These are phyloP conservation scores for Ziziphus jujuba DNA, from an alignment of 306 rosid species.

Conservation along the genomic window DNA sequence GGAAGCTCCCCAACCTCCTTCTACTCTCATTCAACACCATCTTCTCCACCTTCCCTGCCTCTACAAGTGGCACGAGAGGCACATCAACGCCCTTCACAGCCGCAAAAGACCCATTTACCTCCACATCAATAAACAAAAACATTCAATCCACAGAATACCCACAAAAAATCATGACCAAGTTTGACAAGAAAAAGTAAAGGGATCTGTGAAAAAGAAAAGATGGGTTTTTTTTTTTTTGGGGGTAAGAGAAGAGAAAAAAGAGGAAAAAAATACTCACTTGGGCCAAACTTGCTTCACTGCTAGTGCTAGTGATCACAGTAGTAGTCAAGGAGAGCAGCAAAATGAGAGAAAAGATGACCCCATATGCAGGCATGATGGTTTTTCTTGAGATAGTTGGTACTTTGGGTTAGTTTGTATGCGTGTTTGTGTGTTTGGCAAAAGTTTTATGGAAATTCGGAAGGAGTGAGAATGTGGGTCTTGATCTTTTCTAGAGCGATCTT, in stretches of 20 bases:
- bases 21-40: conserved; percentile 81
- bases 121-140: conserved; percentile 32
- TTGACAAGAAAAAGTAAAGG: conserved; percentile 10
- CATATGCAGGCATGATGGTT: conserved; percentile 51
- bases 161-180: conserved; percentile 7
- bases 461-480: conserved; percentile 26
- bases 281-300: conserved; percentile 43
- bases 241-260: not conserved
- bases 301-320: conserved; percentile 17
- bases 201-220: conserved; percentile 28
- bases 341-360: conserved; percentile 59
- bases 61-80: conserved; percentile 65
- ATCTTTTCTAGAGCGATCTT: conserved; percentile 20
- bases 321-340: conserved; percentile 51
- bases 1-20: conserved; percentile 81
- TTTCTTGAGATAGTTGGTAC: conserved; percentile 30
- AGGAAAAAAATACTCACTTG: conserved; percentile 49
- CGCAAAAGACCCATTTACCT: conserved; percentile 65
- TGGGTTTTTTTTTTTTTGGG: not conserved
- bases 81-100: conserved; percentile 16
- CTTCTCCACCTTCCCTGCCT: conserved; percentile 56
- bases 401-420: conserved; percentile 6
- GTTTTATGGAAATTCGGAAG: conserved; percentile 21
- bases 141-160: conserved; percentile 37
- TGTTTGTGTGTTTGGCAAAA: conserved; percentile 18